Base-by-base conservation (phyloP, 192 early-diverging fungal species). In the Linderina pennispora region DNA sequence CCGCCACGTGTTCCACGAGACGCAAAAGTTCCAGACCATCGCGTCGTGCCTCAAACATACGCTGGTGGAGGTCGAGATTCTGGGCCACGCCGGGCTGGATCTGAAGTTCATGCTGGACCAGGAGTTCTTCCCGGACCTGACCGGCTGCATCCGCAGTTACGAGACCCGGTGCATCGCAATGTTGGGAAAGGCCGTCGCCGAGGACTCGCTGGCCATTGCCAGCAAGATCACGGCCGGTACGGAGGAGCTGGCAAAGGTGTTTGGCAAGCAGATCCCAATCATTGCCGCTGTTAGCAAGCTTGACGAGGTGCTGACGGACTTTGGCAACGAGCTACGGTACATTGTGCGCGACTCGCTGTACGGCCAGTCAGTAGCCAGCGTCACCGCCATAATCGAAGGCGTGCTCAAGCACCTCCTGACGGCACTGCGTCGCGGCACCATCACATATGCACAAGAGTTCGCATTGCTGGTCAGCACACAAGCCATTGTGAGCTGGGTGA, bases 51-150 rank as follows among this genome's bases (percentile, higher is more conserved):
- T 91, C 17, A 79, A 79, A 59, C 80, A 79, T 14, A 84, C 88
- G 3, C 48, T 84, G 38, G 80, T 86, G 20, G 88, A 93, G 44
- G 84, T 86, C 51, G 70, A 83, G 35, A 83, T 83, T 46, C 77
- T 97, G 25, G 73, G 81, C 16, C 85, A 91, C 17, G 82, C 86
- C 17, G 94, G 94, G 5, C 60, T 97, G 13, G 90, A 97, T 58
- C 53, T 94, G 23, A 79, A 78, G 23, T 91, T 91, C 45, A 76
- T 93, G 43, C 60, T 97, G 40, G 88, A 90, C 26, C 75, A 87
- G 23, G 59, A 90, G 34, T 80, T 97, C 47, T 68, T 86, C 47
- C 77, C 82, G 0, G 90, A 93, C 42, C 42, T 93, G 23, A 78
- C 80, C 21, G 62, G 69, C 34, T 80, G 83, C 7, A 82, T 94